These are phyloP conservation scores for Stephanodiscus triporus DNA, from an alignment of 108 stramenopile species.

Conservation along the genomic window DNA sequence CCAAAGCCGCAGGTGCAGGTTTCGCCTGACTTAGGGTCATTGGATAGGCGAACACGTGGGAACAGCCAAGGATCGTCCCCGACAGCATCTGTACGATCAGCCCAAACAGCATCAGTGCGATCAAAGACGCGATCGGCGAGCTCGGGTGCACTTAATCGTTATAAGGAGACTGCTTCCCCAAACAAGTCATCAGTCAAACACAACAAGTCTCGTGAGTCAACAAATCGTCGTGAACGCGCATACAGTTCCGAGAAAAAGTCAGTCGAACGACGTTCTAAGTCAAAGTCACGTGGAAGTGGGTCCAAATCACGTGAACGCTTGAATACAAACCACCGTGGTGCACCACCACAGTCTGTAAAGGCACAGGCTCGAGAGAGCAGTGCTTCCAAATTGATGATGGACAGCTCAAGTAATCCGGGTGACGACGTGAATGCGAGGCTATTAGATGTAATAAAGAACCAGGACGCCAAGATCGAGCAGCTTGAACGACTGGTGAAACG, in stretches of 20 bases:
- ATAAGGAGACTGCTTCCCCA: neutral
- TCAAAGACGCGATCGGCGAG: neutral
- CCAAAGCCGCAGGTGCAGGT: conserved; percentile 15
- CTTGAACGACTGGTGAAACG: conserved; percentile 46
- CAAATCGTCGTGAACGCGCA: neutral
- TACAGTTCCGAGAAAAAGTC: neutral
- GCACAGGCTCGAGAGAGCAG: neutral
- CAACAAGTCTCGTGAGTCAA: neutral
- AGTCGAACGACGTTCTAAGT: neutral
- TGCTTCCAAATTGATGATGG: neutral
- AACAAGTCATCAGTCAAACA: neutral
- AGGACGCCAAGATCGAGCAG: conserved; percentile 51
- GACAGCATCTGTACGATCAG: conserved; percentile 3
- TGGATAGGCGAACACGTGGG: neutral
- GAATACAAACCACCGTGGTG: neutral
- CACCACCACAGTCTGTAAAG: neutral
- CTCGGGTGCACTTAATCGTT: neutral
- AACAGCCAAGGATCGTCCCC: neutral
- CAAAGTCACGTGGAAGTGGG: neutral
- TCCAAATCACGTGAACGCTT: neutral
- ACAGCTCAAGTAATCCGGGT: conserved; percentile 8
- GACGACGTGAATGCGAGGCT: conserved; percentile 47
- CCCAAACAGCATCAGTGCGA: conserved; percentile 7
- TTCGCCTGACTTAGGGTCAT: neutral
- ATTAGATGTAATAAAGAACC: conserved; percentile 49